phyloP scores from a whole-genome alignment of 2,329 filamentous ascomycete genomes.

The Calonectria multiphialidica region DNA sequence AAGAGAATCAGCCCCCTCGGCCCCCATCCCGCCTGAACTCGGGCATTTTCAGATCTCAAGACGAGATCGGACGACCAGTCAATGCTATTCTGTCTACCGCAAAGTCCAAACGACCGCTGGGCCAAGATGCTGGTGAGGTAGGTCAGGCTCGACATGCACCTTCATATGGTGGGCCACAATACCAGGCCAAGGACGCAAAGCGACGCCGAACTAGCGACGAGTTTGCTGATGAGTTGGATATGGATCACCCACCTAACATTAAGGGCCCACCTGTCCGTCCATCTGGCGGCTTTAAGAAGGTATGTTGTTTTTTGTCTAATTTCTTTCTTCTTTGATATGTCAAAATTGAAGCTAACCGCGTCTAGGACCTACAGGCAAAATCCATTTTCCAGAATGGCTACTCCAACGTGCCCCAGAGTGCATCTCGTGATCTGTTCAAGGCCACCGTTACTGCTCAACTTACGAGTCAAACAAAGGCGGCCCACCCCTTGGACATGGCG shows the following conservation, averaged over 20 bases:
- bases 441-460: conserved; percentile 76
- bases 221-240: conserved; percentile 72
- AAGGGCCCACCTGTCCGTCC: conserved; percentile 90
- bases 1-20: conserved; percentile 52
- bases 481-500: conserved; percentile 84
- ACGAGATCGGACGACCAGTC: conserved; percentile 72
- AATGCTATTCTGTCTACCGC: conserved; percentile 70
- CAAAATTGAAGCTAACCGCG: conserved; percentile 48
- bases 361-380: conserved; percentile 71
- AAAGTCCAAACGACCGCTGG: conserved; percentile 83
- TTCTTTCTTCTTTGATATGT: not conserved
- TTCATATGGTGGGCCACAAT: conserved; percentile 68
- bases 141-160: conserved; percentile 58
- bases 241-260: conserved; percentile 69
- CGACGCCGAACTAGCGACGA: conserved; percentile 83
- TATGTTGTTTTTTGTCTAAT: conserved; percentile 51
- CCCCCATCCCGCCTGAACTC: conserved; percentile 71
- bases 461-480: conserved; percentile 71
- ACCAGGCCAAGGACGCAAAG: conserved; percentile 80
- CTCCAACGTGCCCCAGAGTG: conserved; percentile 65
- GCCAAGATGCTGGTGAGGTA: conserved; percentile 71
- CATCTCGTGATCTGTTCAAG: conserved; percentile 73
- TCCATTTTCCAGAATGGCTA: conserved; percentile 73
- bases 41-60: conserved; percentile 62
- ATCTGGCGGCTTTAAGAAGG: conserved; percentile 78